phyloP scores from a whole-genome alignment of 2,329 filamentous ascomycete species.

The Pseudofabraea citricarpa region DNA sequence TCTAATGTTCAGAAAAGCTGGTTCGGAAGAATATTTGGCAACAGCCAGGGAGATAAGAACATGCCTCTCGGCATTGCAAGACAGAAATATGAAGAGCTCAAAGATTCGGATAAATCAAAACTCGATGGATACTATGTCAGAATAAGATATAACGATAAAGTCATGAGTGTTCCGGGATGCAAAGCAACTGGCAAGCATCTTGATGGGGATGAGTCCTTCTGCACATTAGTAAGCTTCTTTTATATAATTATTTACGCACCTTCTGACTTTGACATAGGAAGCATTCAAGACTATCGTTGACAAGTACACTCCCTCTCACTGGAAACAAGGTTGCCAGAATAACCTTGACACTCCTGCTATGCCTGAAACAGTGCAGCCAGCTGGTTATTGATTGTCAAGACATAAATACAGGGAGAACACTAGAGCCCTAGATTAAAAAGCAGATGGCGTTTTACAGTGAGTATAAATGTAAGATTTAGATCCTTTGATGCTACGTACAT shows the following conservation, averaged over 20 bases:
- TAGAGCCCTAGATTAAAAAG: too few relatives aligned
- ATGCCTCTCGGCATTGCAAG: constrained; percentile 50
- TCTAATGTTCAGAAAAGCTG: constrained; percentile 15
- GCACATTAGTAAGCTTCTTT: constrained; percentile 64
- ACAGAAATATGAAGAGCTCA: constrained; percentile 51
- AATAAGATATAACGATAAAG: constrained; percentile 82
- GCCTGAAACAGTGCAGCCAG: constrained; percentile 23
- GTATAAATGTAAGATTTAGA: too few relatives aligned
- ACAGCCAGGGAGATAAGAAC: constrained; percentile 9
- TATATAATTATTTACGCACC: neutral
- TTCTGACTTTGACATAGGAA: constrained; percentile 40
- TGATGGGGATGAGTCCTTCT: constrained; percentile 81
- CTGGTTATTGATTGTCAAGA: too few relatives aligned
- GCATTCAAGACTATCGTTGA: constrained; percentile 93
- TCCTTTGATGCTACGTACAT: too few relatives aligned
- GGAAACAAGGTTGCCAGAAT: constrained; percentile 58
- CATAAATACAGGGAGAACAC: too few relatives aligned
- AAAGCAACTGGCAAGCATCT: constrained; percentile 73
- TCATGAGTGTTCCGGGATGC: constrained; percentile 80
- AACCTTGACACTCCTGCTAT: constrained; percentile 43
- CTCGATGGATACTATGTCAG: constrained; percentile 81
- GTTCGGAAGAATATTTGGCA: constrained; percentile 20
- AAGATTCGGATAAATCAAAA: constrained; percentile 48
- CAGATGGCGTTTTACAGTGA: too few relatives aligned
- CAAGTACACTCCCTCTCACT: constrained; percentile 78